Percentiles rank a stretch among this genome's conserved stretches.
Evolutionary conservation across 2,329 filamentous ascomycete genomes (phyloP).

Genomic region (Hypomyces perniciosus): DNA sequence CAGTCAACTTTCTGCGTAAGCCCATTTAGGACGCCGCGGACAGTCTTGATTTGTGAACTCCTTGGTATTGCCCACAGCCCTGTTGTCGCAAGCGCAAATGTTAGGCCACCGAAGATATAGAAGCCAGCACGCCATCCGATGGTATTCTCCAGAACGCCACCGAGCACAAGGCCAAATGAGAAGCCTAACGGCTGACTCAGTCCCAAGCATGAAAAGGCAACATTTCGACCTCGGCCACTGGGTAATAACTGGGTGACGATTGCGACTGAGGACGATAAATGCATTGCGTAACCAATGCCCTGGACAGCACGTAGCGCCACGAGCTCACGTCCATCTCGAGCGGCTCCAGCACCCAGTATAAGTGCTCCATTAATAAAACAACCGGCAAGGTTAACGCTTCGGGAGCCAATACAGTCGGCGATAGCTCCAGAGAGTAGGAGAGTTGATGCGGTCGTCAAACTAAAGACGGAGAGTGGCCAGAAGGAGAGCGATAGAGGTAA

Average conservation of each 20-base stretch:
- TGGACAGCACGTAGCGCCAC: slow-evolving; percentile 34
- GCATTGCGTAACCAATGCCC: slow-evolving; percentile 32
- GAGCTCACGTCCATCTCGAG: slow-evolving; percentile 26
- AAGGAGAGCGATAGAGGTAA: slow-evolving; percentile 29
- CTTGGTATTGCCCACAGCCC: slow-evolving; percentile 32
- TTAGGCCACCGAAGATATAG: slow-evolving; percentile 34
- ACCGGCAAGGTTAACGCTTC: slow-evolving; percentile 29
- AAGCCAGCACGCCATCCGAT: slow-evolving; percentile 44
- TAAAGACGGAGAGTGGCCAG: slow-evolving; percentile 34
- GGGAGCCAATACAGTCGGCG: slow-evolving; percentile 31
- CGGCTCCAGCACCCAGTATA: slow-evolving; percentile 27
- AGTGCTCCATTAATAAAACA: slow-evolving; percentile 24
- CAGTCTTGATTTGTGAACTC: slow-evolving; percentile 18
- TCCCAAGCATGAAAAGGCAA: slow-evolving; percentile 39
- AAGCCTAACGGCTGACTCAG: slow-evolving; percentile 44
- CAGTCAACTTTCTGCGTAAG: slow-evolving; percentile 44
- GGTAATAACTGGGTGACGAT: slow-evolving; percentile 29
- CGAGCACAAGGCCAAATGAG: slow-evolving; percentile 43
- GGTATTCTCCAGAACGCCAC: slow-evolving; percentile 41
- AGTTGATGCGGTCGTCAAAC: slow-evolving; percentile 30
- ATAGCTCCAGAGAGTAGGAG: slow-evolving; percentile 35
- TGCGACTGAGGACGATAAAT: slow-evolving; percentile 30
- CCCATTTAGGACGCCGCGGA: slow-evolving; percentile 18
- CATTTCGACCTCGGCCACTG: slow-evolving; percentile 30
- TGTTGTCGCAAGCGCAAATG: slow-evolving; percentile 28